A percentile compares a stretch with the other conserved stretches of the same genome.
Conservation (phyloP, 106 monocot species). For the Gastrodia elata region DNA sequence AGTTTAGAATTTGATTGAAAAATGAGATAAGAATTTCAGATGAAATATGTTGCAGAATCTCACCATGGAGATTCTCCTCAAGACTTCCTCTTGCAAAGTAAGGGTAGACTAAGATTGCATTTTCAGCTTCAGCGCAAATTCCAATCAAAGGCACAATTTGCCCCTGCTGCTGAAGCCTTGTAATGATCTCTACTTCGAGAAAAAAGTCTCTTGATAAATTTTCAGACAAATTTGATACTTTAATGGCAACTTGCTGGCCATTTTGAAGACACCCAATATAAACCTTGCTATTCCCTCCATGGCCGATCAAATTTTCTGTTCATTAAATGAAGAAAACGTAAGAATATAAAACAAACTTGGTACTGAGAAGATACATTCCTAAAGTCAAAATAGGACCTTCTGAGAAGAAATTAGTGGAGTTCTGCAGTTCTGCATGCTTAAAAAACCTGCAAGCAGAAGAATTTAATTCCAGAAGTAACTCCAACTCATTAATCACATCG, state of each 20-base stretch:
- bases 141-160: constrained; percentile 50
- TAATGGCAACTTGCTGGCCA: constrained; percentile 55
- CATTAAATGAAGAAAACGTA: neutral
- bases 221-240: constrained; percentile 42
- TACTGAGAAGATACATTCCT: neutral
- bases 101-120: constrained; percentile 47
- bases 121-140: constrained; percentile 33
- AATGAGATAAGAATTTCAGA: neutral
- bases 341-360: neutral
- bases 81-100: constrained; percentile 62
- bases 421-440: constrained; percentile 34
- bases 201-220: constrained; percentile 49
- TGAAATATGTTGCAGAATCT: neutral
- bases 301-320: constrained; percentile 81
- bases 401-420: constrained; percentile 50
- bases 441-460: constrained; percentile 49
- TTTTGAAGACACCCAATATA: constrained; percentile 53
- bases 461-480: constrained; percentile 24
- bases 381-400: constrained; percentile 24
- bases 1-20: neutral
- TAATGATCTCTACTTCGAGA: constrained; percentile 66
- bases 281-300: constrained; percentile 67
- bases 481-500: constrained; percentile 29
- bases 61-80: constrained; percentile 78
- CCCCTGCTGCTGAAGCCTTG: constrained; percentile 54